Percentiles rank a stretch among this genome's conserved stretches.
These are phyloP conservation scores for Ceratobasidium sp. DNA, from an alignment of 1,284 basidiomycete genomes.

Conservation along the genomic window DNA sequence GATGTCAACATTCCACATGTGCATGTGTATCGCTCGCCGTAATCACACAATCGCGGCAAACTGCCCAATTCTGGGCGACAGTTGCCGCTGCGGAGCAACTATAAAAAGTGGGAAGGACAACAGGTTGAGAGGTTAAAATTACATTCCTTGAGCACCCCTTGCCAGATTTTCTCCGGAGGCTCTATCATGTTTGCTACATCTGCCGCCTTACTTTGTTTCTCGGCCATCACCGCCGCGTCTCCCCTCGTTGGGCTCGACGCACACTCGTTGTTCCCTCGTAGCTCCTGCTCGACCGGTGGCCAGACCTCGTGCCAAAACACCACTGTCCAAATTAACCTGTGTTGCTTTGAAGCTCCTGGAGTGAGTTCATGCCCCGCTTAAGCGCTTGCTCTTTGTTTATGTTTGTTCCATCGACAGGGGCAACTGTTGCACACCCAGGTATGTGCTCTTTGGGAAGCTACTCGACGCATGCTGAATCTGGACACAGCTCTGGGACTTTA, in stretches of 20 bases:
- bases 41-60: conserved; percentile 20
- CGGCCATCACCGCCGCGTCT: conserved; percentile 19
- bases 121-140: neutral
- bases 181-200: conserved; percentile 4
- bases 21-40: conserved; percentile 25
- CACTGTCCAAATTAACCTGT: conserved; percentile 47
- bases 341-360: conserved; percentile 50
- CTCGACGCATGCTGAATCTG: neutral
- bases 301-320: conserved; percentile 50
- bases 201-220: conserved; percentile 1
- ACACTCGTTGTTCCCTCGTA: conserved; percentile 44
- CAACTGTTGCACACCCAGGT: conserved; percentile 49
- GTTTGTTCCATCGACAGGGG: conserved; percentile 37
- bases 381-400: neutral
- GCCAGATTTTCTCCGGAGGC: neutral
- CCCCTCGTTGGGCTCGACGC: conserved; percentile 21
- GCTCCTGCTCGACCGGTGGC: conserved; percentile 39
- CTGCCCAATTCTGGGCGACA: neutral
- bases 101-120: neutral
- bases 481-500: conserved; percentile 51
- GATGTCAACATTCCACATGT: too few species aligned
- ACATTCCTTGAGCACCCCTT: neutral
- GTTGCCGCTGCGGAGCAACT: conserved; percentile 26
- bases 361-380: conserved; percentile 29
- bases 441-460: neutral